Percentiles rank a stretch among this genome's conserved stretches.
These are phyloP conservation scores for Trichoderma simmonsii DNA, from an alignment of 2,329 filamentous ascomycete genomes.

Conservation along the genomic window DNA sequence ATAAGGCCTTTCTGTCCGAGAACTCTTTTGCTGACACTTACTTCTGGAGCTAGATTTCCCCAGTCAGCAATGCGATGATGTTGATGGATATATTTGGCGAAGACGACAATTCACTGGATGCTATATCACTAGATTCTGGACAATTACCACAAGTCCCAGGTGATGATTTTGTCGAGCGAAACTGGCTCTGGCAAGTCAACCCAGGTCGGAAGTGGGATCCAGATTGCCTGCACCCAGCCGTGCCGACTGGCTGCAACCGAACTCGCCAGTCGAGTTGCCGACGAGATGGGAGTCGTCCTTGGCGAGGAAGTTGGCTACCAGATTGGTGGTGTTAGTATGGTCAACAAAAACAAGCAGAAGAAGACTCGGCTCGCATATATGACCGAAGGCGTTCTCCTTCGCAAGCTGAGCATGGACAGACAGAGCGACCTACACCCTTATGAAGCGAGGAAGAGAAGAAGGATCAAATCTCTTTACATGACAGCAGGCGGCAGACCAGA, in stretches of 20 bases:
- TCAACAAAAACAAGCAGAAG: not conserved
- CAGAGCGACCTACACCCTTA: no score
- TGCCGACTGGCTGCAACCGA: constrained; percentile 37
- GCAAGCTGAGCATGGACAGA: not conserved
- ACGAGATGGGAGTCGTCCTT: not conserved
- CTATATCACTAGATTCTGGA: not conserved
- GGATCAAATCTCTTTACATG: no score
- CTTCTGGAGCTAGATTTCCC: no score
- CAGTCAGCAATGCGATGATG: no score
- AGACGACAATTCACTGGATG: no score
- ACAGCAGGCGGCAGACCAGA: not conserved
- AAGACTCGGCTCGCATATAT: not conserved
- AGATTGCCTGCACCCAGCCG: constrained; percentile 86
- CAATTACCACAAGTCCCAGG: constrained; percentile 20
- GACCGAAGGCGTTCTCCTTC: not conserved
- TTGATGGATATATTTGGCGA: no score
- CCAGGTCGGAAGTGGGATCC: constrained; percentile 50
- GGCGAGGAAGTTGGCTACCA: not conserved
- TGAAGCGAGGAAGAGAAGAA: no score
- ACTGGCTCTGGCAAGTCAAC: constrained; percentile 24
- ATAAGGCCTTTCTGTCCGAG: no score
- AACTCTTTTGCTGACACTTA: no score
- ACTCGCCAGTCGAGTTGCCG: not conserved
- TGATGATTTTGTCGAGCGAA: constrained; percentile 21
- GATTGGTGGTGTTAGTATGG: not conserved